Evolutionary conservation across 2,329 filamentous ascomycete species (phyloP), one percentile per base, ranked within the genome.

Genomic region (Aspergillus fumigatiaffinis): DNA sequence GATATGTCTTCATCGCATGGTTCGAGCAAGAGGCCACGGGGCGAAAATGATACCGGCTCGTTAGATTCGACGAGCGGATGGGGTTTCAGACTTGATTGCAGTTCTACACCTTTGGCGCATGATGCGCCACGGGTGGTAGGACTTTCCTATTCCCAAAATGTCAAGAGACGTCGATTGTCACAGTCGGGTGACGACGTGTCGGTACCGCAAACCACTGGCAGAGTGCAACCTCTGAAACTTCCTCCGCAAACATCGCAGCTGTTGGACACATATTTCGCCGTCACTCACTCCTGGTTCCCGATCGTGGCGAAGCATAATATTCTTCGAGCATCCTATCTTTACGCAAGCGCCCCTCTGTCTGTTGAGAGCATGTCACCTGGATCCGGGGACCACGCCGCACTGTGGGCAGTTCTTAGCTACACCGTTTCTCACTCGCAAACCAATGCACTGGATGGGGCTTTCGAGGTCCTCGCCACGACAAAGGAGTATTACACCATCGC

Each of bases 261-360:
- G 6, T 70, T 86, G 38, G 82, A 85, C 63, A 73, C 80, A 10
- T 86, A 85, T 62, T 85, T 85, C 60, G 78, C 82, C 0, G 79
- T 80, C 55, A 84, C 81, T 0, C 82, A 86, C 61, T 79, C 78
- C 26, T 86, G 84, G 83, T 77, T 86, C 29, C 84, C 84, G 0
- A 79, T 86, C n/a, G 75, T 81, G 26, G 80, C 83, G 51, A 84
- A 83, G 65, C 80, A 84, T 60, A 79, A 81, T 55, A 76, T 84
- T 8, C 71, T 85, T 17, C 81, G 81, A 56, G 74, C 79, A 3
- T 82, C 80, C n/a, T 85, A 85, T 64, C 76, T 79, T 6, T 84
- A 83, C 64, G 78, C 79, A 49, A 72, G 76, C 8, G 64, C 75
- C 9, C 77, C 78, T 7, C 52, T 74, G 21, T 65, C 65, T 41